Evolutionary conservation across 495 filamentous ascomycete genomes (phyloP), one percentile per base, ranked within the genome.

Genomic region (Hyphodiscus hymeniophilus): DNA sequence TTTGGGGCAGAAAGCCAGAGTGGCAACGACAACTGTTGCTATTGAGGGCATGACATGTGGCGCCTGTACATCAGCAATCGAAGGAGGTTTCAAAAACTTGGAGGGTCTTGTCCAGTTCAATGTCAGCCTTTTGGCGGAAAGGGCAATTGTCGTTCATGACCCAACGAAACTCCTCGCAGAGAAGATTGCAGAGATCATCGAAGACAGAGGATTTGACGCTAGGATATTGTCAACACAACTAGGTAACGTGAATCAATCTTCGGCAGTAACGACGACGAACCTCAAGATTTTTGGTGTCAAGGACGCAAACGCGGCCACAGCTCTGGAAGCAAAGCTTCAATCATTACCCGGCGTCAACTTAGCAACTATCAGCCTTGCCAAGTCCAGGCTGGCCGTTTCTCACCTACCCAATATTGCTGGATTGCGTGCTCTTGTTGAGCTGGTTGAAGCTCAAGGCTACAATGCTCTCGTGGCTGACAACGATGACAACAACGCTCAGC

Each of bases 21-120:
- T 78, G 15, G 81, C 80, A 7, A 80, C 75, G 3, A 96, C 89
- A 8, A 98, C 87, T 0, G 67, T 97, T 35, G 82, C 87, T 15
- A 81, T 97, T n/a, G 85, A 89, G 54, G 92, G 92, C 21, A 98
- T 98, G 92, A 97, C 92, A 6, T 96, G 91, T 60, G 90, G 90
- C 35, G 89, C 91, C 28, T 98, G 91, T 59, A 95, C 90, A 7
- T 86, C 88, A 41, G 87, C 90, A 0, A 78, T 98, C 16, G 88
- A 96, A 64, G 77, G 82, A 39, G 85, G 81, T 8, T 85, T 95
- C 66, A 80, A 77, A 51, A 75, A 73, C 42, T 62, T 90, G 11
- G 76, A 81, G 11, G 94, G 91, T 6, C 54, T 97, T 12, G 56
- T 84, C 30, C 85, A 87, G 52, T 95, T 97, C 71, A 94, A 94